Evolutionary conservation across 148 eudicot species (phyloP), one percentile per base, ranked within the genome.

Genomic region (Camellia japonica): DNA sequence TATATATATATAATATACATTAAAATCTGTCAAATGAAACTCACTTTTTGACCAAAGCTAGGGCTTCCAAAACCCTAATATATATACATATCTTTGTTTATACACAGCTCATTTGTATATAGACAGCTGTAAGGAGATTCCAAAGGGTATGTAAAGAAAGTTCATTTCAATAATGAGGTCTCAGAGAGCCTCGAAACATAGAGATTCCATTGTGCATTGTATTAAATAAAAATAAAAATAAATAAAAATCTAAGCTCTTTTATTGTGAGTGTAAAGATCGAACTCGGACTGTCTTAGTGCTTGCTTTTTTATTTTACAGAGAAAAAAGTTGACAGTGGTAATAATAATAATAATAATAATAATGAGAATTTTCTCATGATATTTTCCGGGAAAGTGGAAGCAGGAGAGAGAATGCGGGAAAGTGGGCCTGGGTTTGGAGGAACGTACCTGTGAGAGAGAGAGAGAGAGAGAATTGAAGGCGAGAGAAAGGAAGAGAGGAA

Each of bases 191-290:
- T 77, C 80, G 80, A 66, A 67, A 66, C 10, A 42, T 3, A 77
- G 63, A 77, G 73, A 77, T 77, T 77, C 80, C 51, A 7, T 54
- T 46, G 80, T 66, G 80, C 72, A 77, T 51, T 65, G 79, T 65
- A 1, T 19, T 23, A 23, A 23, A 23, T 23, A 23, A 23, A 23
- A 23, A 23, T 23, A 23, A 23, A 23, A 23, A 6, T n/a, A 46
- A 19, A 23, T 23, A 23, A 64, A 47, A 47, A 3, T 3, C 23
- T 30, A 46, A 20, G 18, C 14, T 47, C n/a, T 65, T 14, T 23
- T 14, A 3, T 41, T 6, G 66, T 47, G 6, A 47, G 6, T 6
- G 6, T 18, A 55, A 63, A 76, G 58, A 65, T 65, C 79, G 61
- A 65, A 77, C 30, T 64, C 49, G 14, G 61, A 51, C 72, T 15